Base-by-base conservation (phyloP, 768 basidiomycete species). In the Amylocystis lapponica region DNA sequence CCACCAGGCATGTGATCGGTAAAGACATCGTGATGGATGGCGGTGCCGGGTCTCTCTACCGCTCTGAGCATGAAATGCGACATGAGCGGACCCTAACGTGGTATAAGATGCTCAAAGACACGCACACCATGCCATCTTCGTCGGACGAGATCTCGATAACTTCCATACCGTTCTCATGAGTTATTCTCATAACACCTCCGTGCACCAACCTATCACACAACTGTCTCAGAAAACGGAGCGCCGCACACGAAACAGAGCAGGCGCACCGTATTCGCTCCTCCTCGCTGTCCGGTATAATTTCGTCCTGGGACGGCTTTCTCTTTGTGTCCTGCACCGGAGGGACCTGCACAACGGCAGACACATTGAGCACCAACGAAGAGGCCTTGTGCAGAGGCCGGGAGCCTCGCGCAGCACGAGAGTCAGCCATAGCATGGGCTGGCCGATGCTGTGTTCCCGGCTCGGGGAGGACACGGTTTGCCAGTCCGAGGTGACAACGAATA, bases 261-360 rank as follows among this genome's bases (percentile, higher is more conserved):
- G 47, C 66, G 22, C 49, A 70, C 66, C 51, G 50, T 20, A 56
- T 42, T 39, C 65, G 60, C 53, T 75, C 74, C 40, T 76, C 73
- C 49, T 76, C 74, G 45, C 72, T 76, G 50, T 78, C 71, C 10
- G 69, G 67, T 27, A 71, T 58, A 33, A 75, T 54, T 49, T 73
- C 69, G 14, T 36, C 43, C 27, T 38, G n/a, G 22, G 29, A 9
- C 29, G 10, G 8, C 33, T 20, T 36, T 17, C 20, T 22, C 16
- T 36, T 17, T 36, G 20, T 17, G 35, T 36, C 8, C 16, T 33
- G 20, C 35, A 20, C 35, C 19, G 35, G 17, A 5, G 4, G 35
- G 19, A 19, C 17, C 4, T 17, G 35, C 35, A n/a, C 29, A 34
- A 19, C 33, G 10, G 33, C 8, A 8, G 16, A 8, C 8, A 17